These are phyloP conservation scores for Xylaria sp. DNA, from an alignment of 2,329 filamentous ascomycete genomes.

Conservation along the genomic window DNA sequence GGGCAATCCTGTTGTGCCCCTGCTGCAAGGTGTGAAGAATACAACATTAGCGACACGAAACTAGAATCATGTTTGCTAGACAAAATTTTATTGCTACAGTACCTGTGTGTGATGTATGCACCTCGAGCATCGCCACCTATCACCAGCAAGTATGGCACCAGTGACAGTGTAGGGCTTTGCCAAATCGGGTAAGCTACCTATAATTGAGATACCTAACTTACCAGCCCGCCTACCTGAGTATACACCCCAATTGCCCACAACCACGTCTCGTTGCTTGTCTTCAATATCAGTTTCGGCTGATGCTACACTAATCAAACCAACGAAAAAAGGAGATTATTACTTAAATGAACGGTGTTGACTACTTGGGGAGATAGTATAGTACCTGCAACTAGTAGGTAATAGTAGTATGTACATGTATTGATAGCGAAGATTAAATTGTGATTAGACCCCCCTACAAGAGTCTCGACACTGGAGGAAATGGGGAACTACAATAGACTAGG, in stretches of 20 bases:
- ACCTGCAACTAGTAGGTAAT: slow-evolving; percentile 12
- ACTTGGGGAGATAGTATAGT: background rate
- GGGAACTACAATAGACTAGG: background rate
- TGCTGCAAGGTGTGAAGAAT: background rate
- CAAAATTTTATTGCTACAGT: slow-evolving; percentile 9
- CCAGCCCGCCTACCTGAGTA: background rate
- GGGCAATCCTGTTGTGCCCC: too few relatives aligned
- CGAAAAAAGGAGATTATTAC: background rate
- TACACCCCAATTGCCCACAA: background rate
- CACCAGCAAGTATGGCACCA: background rate
- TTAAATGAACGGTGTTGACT: slow-evolving; percentile 17
- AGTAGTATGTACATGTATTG: background rate
- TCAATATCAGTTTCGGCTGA: background rate
- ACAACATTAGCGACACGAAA: background rate
- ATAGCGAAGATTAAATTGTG: slow-evolving; percentile 29
- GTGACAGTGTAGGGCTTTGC: slow-evolving; percentile 20
- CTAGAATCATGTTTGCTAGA: background rate
- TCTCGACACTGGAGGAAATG: slow-evolving; percentile 16
- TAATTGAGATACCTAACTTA: background rate
- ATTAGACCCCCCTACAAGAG: slow-evolving; percentile 19
- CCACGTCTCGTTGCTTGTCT: background rate
- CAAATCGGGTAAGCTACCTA: slow-evolving; percentile 19
- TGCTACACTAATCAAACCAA: background rate
- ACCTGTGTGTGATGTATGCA: background rate
- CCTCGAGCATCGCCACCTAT: slow-evolving; percentile 2